Evolutionary conservation across 2,329 filamentous ascomycete species (phyloP), one percentile per base, ranked within the genome.

Genomic region (Stemphylium vesicarium): DNA sequence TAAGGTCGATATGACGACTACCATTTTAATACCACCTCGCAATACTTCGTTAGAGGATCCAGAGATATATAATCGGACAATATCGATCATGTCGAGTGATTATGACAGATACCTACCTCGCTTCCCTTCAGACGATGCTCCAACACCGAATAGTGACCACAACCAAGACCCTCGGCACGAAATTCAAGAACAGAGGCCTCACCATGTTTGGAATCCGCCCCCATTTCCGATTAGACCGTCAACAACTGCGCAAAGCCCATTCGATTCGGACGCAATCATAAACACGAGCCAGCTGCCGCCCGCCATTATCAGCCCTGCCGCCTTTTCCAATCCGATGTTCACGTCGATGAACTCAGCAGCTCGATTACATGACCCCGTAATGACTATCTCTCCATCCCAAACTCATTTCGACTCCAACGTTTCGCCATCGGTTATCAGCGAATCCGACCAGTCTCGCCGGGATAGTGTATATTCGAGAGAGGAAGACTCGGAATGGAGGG

Each of bases 401-500:
- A 43, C 38, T 2, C 37, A 43, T 6, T 50, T 50, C 20, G 38
- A 50, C 40, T 4, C 38, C 47, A 20, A n/a, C 47, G 18, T 36
- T 37, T 15, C 47, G 20, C 12, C 47, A 10, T 24, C 37, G 7
- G 12, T 20, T 7, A 13, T 22, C 18, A 33, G 41, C 29, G 20
- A 44, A 20, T 24, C 24, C 2, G 4, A 42, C 29, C 39, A 29
- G 20, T 15, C 15, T 2, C 41, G 49, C 6, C 35, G 31, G 11
- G 41, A 52, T 20, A 52, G 49, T 40, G 2, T 52, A 3, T 40
- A 39, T 16, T 15, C 42, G 4, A 46, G 11, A n/a, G 29, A 40
- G 7, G 50, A 53, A 24, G 58, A 43, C 9, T 12, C 35, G 9
- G 42, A 46, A 0, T 58, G 60, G 11, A 42, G 13, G 7, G n/a